Base-by-base conservation (phyloP, 306 rosid species). In the Inga laurina region DNA sequence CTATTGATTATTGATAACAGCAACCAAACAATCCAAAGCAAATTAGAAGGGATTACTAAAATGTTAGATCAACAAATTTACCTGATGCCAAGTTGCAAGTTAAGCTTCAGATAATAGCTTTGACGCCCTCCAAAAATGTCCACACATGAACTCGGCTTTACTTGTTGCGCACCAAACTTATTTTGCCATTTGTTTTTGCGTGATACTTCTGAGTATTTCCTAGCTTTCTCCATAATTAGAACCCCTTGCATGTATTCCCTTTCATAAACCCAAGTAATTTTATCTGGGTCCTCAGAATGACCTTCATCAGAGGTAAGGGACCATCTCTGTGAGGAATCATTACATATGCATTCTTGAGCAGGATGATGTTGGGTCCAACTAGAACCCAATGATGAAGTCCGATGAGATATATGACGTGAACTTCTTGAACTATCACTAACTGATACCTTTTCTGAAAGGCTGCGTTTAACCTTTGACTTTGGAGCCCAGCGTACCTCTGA, bases 171-270 rank as follows among this genome's bases (percentile, higher is more conserved):
- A 48, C 64, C 79, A 82, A 90, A 76, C 62, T 84, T 88, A 86
- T 85, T 91, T 43, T 44, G 89, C 77, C 82, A 84, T 82, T 87
- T 91, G 72, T 82, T 83, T 82, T 88, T 86, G 59, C 52, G 75
- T 37, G 87, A 44, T 52, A 77, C 72, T 81, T 84, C 97, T 7
- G 90, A 76, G 78, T 57, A 77, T 41, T 82, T 84, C 82, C 86
- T 85, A 32, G 69, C 24, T 88, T 86, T 90, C 90, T 96, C 99
- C 85, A 84, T 87, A 21, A 86, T 92, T 59, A 96, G 82, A 81
- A 96, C 98, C 84, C 98, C 99, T 86, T 94, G 99, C 92, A 94
- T 82, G 79, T 96, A 96, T 82, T 96, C 99, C 88, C 97, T 88
- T 83, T 91, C 99, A 12, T 84, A 91, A 74, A 89, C 91, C 37